Conservation (phyloP, 2,329 filamentous ascomycete species). For the Trichophyton simii region DNA sequence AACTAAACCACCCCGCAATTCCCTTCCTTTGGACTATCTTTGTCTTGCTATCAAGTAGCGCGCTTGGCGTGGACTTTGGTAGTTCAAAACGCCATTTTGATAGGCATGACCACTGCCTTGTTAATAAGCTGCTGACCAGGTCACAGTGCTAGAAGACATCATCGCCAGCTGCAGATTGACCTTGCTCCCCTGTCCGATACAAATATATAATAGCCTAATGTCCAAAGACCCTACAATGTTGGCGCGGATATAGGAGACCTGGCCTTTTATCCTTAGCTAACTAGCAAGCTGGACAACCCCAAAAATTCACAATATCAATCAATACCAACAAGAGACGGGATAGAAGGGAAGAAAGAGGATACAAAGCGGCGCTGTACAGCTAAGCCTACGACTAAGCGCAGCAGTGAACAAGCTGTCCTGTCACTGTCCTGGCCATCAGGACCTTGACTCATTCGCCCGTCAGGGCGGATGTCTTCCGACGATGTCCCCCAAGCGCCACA, state of each 20-base stretch:
- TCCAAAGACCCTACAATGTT: background rate
- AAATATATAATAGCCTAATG: background rate
- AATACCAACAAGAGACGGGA: background rate
- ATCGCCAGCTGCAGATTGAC: too few species aligned
- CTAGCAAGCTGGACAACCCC: background rate
- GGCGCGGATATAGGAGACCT: background rate
- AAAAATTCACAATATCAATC: background rate
- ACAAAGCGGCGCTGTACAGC: background rate
- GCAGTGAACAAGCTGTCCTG: background rate
- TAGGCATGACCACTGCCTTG: background rate
- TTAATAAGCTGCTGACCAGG: conserved; percentile 4
- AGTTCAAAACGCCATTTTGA: background rate
- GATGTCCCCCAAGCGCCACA: conserved; percentile 26
- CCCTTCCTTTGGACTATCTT: background rate
- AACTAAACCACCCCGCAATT: too few species aligned
- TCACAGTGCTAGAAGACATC: background rate
- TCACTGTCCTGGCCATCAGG: background rate
- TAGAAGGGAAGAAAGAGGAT: background rate
- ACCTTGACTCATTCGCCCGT: conserved; percentile 2
- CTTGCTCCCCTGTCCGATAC: too few species aligned
- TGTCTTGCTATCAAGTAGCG: background rate
- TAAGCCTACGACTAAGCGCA: background rate
- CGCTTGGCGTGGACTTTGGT: background rate
- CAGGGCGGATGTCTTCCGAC: conserved; percentile 32
- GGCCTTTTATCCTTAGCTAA: background rate